Evolutionary conservation across 1,284 basidiomycete species (phyloP).

Genomic region (Cerrena zonata): DNA sequence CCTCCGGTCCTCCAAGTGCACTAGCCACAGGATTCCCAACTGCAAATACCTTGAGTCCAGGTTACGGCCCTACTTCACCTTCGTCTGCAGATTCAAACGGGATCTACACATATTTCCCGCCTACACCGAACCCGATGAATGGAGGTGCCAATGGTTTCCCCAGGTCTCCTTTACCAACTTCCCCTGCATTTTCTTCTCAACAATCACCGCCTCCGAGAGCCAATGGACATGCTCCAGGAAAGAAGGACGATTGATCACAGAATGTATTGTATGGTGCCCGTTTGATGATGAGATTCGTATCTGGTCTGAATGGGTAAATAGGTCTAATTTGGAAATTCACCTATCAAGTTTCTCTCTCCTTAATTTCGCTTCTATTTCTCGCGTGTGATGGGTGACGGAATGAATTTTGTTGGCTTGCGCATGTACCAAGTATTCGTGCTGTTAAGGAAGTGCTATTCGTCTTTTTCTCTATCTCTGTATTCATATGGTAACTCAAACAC

Average conservation of each 20-base stretch:
- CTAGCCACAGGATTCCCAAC: slow-evolving; percentile 14
- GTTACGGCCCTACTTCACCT: slow-evolving; percentile 22
- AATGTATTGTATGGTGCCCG: neutral
- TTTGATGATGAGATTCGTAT: neutral
- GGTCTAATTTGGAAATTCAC: neutral
- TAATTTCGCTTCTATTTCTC: neutral
- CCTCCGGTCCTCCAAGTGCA: slow-evolving; percentile 9
- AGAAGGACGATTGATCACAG: slow-evolving; percentile 44
- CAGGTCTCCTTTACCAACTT: slow-evolving; percentile 18
- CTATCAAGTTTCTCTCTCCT: neutral
- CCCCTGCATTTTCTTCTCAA: slow-evolving; percentile 19
- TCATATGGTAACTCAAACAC: neutral
- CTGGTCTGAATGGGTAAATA: neutral
- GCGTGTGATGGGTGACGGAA: too few relatives aligned
- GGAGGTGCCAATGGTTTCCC: slow-evolving; percentile 25
- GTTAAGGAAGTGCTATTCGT: too few relatives aligned
- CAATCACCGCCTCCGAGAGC: slow-evolving; percentile 23
- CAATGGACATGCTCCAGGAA: slow-evolving; percentile 19
- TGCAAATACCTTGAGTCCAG: slow-evolving; percentile 22
- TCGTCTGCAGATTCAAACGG: slow-evolving; percentile 20
- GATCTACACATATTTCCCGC: slow-evolving; percentile 33
- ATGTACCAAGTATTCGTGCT: too few relatives aligned
- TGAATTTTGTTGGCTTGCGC: too few relatives aligned
- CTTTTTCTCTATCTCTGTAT: neutral
- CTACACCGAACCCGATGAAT: slow-evolving; percentile 32